phyloP scores from a whole-genome alignment of 163 green algal genomes.

The Chloromonas sp. region DNA sequence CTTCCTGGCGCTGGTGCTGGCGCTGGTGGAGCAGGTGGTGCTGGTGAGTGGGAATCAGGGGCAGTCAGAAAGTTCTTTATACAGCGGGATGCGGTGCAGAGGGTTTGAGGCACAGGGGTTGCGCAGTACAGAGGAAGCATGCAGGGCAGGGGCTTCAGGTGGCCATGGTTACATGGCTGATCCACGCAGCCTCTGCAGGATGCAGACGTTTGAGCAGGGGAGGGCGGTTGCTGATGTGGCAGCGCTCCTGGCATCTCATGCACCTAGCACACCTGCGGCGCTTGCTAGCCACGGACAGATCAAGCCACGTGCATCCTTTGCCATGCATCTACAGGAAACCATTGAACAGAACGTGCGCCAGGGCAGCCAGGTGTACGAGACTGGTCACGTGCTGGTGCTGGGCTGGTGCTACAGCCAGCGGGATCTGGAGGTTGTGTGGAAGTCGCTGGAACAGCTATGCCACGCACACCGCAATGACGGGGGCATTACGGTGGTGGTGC shows the following conservation, averaged over 20 bases:
- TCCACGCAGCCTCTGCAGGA: too few relatives aligned
- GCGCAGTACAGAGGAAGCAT: too few relatives aligned
- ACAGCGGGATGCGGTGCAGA: neutral
- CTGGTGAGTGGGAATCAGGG: conserved; percentile 3
- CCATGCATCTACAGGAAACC: conserved; percentile 11
- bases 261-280: too few relatives aligned
- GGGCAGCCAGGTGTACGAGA: conserved; percentile 38
- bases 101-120: too few relatives aligned
- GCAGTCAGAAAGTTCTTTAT: neutral
- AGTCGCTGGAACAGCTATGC: conserved; percentile 34
- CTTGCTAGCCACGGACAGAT: too few relatives aligned
- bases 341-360: conserved; percentile 33
- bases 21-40: conserved; percentile 40
- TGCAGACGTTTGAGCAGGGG: too few relatives aligned
- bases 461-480: conserved; percentile 23
- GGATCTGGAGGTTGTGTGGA: conserved; percentile 41
- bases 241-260: too few relatives aligned
- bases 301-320: too few relatives aligned
- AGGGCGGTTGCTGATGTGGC: too few relatives aligned
- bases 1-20: conserved; percentile 38
- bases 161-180: too few relatives aligned
- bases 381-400: conserved; percentile 37
- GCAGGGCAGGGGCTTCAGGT: too few relatives aligned
- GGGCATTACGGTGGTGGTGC: conserved; percentile 32
- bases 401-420: conserved; percentile 30